Percentiles rank a stretch among this genome's conserved stretches.
Evolutionary conservation across 768 basidiomycete genomes (phyloP).

Genomic region (Tremella mesenterica): DNA sequence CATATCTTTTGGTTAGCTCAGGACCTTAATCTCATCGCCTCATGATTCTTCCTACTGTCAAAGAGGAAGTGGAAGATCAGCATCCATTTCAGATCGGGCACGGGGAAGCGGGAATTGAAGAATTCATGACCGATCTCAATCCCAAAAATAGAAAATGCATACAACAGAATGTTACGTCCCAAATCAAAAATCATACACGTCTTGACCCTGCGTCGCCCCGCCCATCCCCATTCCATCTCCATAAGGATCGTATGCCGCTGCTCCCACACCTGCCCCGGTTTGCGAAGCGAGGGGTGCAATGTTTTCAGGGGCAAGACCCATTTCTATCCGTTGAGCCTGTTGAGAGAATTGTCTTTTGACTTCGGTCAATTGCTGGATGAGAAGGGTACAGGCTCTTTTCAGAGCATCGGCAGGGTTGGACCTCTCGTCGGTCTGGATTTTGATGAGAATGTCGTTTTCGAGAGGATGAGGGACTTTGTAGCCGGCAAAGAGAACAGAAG

Average conservation of each 20-base stretch:
- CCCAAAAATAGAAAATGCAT: too few relatives aligned
- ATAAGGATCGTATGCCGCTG: constrained; percentile 29
- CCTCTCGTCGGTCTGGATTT: constrained; percentile 87
- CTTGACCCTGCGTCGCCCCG: constrained; percentile 11
- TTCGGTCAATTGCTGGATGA: constrained; percentile 57
- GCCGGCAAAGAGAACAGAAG: constrained; percentile 84
- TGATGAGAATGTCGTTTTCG: constrained; percentile 86
- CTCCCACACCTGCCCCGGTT: constrained; percentile 4
- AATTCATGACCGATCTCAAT: too few relatives aligned
- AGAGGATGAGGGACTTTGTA: constrained; percentile 97
- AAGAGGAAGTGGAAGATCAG: too few relatives aligned
- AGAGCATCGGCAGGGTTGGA: constrained; percentile 72
- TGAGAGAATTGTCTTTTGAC: constrained; percentile 44
- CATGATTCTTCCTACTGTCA: too few relatives aligned
- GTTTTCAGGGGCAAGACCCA: constrained; percentile 37
- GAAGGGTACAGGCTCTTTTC: constrained; percentile 70
- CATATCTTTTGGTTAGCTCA: too few relatives aligned
- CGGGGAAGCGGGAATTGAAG: too few relatives aligned
- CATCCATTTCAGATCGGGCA: too few relatives aligned
- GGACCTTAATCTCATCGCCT: too few relatives aligned
- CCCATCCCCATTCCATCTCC: constrained; percentile 22
- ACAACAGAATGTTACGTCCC: too few relatives aligned
- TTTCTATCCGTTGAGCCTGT: constrained; percentile 43
- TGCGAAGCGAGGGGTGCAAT: neutral
- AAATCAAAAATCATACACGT: constrained; percentile 42